Evolutionary conservation across 148 eudicot genomes (phyloP).

Genomic region (Dysphania ambrosioides): DNA sequence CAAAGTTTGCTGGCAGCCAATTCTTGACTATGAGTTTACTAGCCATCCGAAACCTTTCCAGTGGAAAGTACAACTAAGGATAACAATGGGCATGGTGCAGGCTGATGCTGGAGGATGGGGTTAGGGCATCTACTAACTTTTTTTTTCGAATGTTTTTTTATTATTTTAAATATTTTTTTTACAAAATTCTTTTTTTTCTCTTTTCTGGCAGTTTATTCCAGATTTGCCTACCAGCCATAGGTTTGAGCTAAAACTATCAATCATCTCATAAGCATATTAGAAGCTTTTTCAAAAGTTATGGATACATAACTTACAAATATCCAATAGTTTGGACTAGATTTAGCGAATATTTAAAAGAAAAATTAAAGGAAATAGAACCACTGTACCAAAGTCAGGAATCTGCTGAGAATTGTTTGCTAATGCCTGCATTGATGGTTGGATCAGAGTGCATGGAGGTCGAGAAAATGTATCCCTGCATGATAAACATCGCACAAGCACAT

Average conservation of each 20-base stretch:
- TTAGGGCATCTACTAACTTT: neutral
- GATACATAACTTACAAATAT: neutral
- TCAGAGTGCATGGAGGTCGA: constrained; percentile 78
- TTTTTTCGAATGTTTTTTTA: neutral
- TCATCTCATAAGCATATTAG: neutral
- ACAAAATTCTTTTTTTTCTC: neutral
- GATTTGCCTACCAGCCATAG: neutral
- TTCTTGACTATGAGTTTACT: neutral
- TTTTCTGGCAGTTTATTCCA: neutral
- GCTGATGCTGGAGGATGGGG: neutral
- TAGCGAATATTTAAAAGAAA: neutral
- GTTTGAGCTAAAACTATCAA: neutral
- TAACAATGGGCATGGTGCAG: neutral
- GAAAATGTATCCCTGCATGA: constrained; percentile 85
- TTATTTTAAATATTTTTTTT: neutral
- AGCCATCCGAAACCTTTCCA: neutral
- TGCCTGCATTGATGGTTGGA: constrained; percentile 77
- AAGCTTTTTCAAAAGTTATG: neutral
- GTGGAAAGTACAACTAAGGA: neutral
- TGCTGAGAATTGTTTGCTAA: constrained; percentile 39
- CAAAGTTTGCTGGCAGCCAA: neutral
- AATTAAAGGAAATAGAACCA: constrained; percentile 8
- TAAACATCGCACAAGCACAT: constrained; percentile 7
- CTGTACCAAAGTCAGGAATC: constrained; percentile 80
- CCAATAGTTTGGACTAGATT: neutral